Evolutionary conservation across 805 yeast genomes (phyloP).

Genomic region (Suhomyces emberorum): DNA sequence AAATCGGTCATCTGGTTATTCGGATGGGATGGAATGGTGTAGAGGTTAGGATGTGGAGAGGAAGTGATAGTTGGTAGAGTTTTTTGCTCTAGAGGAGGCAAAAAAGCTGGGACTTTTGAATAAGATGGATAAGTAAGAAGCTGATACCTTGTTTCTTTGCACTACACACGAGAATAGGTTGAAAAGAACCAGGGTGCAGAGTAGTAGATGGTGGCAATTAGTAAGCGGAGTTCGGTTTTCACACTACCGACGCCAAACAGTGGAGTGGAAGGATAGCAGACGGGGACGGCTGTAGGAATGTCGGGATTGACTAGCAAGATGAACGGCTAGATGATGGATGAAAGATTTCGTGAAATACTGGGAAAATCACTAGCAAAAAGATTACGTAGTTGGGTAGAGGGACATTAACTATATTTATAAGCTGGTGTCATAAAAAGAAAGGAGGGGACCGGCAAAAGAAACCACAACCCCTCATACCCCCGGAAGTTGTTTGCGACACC

Average conservation of each 20-base stretch:
- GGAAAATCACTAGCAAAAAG: too few relatives aligned
- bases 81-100: too few relatives aligned
- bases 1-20: constrained; percentile 28
- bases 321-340: background rate
- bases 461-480: background rate
- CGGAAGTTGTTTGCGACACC: too few relatives aligned
- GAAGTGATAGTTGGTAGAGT: too few relatives aligned
- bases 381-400: background rate
- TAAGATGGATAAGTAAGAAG: too few relatives aligned
- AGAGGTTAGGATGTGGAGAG: background rate
- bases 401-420: background rate
- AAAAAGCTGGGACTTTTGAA: too few relatives aligned
- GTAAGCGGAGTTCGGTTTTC: background rate
- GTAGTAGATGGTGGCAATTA: background rate
- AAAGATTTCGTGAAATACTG: background rate
- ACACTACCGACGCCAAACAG: background rate
- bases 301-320: background rate
- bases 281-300: background rate
- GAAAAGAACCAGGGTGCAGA: background rate
- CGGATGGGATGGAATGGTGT: background rate
- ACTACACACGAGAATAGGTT: too few relatives aligned
- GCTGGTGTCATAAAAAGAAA: background rate
- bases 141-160: too few relatives aligned
- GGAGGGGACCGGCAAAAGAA: background rate
- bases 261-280: background rate